Evolutionary conservation across 495 filamentous ascomycete genomes (phyloP).

Genomic region (Aspergillus steynii): DNA sequence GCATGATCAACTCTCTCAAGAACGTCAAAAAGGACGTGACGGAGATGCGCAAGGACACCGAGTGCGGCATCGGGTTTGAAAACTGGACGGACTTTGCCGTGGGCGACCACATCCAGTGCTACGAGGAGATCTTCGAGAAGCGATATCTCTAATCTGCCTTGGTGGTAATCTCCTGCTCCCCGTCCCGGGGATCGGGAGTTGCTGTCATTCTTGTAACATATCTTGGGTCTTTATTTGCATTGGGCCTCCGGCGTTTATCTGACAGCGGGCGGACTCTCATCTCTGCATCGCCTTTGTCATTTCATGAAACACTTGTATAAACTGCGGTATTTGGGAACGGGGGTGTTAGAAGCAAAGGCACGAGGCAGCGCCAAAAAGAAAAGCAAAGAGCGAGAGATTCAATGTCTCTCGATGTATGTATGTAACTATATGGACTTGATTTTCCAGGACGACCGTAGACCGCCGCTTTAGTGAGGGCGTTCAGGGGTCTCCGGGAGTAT

Average conservation of each 20-base stretch:
- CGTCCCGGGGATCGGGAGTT: neutral
- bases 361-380: neutral
- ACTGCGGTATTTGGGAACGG: neutral
- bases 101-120: slow-evolving; percentile 84
- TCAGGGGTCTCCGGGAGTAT: too few relatives aligned
- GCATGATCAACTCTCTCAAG: slow-evolving; percentile 76
- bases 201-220: slow-evolving; percentile 14
- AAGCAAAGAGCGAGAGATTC: neutral
- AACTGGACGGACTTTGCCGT: slow-evolving; percentile 73
- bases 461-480: too few relatives aligned
- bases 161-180: neutral
- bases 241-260: slow-evolving; percentile 66
- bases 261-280: slow-evolving; percentile 67
- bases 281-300: slow-evolving; percentile 31
- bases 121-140: slow-evolving; percentile 76
- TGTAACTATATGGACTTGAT: neutral
- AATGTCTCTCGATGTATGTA: neutral
- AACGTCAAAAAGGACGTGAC: slow-evolving; percentile 86
- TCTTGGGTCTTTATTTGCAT: slow-evolving; percentile 41
- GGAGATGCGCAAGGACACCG: slow-evolving; percentile 85
- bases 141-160: slow-evolving; percentile 44
- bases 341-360: neutral
- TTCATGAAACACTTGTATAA: neutral
- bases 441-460: too few relatives aligned
- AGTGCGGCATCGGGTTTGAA: slow-evolving; percentile 89